Evolutionary conservation across 148 eudicot genomes (phyloP).

Genomic region (Tetragonia tetragonoides): DNA sequence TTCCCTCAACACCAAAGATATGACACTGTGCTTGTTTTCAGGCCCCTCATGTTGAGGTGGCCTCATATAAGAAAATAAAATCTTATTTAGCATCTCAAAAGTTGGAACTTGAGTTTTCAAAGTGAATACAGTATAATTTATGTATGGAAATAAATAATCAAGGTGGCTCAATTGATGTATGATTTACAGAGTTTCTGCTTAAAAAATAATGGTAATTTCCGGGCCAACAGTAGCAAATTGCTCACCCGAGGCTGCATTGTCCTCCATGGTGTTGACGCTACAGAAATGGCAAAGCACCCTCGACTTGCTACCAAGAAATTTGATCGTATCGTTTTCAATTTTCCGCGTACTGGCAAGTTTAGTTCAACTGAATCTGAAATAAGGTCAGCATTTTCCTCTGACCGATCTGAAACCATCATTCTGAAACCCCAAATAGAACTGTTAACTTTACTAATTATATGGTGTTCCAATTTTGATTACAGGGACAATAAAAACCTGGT

Average conservation of each 20-base stretch:
- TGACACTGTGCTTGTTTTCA: too few species aligned
- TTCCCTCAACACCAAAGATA: constrained; percentile 24
- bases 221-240: background rate
- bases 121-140: too few species aligned
- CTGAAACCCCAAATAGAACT: too few species aligned
- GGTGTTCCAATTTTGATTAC: too few species aligned
- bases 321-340: constrained; percentile 29
- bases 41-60: too few species aligned
- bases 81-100: background rate
- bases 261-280: constrained; percentile 27
- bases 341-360: constrained; percentile 22
- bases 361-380: background rate
- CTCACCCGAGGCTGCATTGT: constrained; percentile 13
- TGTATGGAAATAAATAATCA: too few species aligned
- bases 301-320: background rate
- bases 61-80: too few species aligned
- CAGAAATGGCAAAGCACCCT: constrained; percentile 14
- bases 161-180: too few species aligned
- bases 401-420: too few species aligned
- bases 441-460: too few species aligned
- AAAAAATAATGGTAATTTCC: constrained; percentile 4
- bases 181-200: constrained; percentile 7
- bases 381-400: constrained; percentile 11
- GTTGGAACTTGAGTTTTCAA: too few species aligned
- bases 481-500: constrained; percentile 24